Evolutionary conservation across 2,329 filamentous ascomycete species (phyloP).

Genomic region (Aureobasidium subglaciale): DNA sequence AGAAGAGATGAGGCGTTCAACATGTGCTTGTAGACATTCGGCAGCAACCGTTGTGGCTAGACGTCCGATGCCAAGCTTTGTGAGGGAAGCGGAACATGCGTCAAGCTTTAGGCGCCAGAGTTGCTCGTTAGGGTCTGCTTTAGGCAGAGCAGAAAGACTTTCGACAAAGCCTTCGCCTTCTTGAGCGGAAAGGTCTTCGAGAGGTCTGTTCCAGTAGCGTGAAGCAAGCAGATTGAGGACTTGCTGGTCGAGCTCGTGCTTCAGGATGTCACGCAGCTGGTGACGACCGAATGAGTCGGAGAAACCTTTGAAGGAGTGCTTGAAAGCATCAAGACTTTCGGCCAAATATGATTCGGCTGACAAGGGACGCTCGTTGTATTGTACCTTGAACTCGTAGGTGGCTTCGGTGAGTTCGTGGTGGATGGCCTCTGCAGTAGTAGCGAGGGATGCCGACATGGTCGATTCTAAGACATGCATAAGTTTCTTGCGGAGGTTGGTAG

Average conservation of each 20-base stretch:
- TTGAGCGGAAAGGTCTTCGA: constrained; percentile 65
- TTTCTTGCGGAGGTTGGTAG: constrained; percentile 82
- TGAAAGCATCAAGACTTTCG: constrained; percentile 91
- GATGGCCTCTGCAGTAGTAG: constrained; percentile 85
- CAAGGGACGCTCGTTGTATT: constrained; percentile 93
- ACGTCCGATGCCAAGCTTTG: constrained; percentile 87
- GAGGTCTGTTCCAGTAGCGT: constrained; percentile 93
- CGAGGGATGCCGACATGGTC: constrained; percentile 89
- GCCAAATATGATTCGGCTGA: constrained; percentile 95
- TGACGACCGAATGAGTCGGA: constrained; percentile 81
- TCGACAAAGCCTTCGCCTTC: constrained; percentile 25
- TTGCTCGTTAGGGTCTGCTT: constrained; percentile 59
- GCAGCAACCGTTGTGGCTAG: constrained; percentile 88
- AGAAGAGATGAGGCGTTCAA: constrained; percentile 68
- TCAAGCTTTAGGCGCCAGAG: constrained; percentile 96
- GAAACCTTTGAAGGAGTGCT: constrained; percentile 95
- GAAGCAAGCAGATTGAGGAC: constrained; percentile 89
- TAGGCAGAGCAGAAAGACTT: constrained; percentile 72
- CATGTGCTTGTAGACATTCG: constrained; percentile 73
- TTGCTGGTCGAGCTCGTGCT: constrained; percentile 87
- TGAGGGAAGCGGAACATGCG: constrained; percentile 80
- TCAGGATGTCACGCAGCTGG: constrained; percentile 83
- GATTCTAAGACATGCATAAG: constrained; percentile 95
- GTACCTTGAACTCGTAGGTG: constrained; percentile 97
- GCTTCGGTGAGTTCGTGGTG: constrained; percentile 93